These are phyloP conservation scores for Fraxinus sp. DNA, from an alignment of 305 asterid species.

Conservation along the genomic window DNA sequence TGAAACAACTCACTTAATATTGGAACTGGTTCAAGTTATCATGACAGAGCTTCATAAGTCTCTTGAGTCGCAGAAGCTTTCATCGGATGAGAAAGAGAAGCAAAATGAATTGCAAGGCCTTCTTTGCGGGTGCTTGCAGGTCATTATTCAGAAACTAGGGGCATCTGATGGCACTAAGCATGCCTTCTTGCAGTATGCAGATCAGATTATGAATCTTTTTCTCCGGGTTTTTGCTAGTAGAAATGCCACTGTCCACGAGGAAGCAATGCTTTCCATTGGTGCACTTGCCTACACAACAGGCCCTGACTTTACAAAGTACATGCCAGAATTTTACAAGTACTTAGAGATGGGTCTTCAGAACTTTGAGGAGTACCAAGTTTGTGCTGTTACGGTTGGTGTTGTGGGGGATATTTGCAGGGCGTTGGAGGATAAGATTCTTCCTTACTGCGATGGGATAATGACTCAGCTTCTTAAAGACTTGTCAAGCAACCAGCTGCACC, in stretches of 20 bases:
- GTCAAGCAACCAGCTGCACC: slow-evolving; percentile 83
- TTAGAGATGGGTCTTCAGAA: slow-evolving; percentile 60
- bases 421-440: slow-evolving; percentile 73
- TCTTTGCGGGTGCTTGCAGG: slow-evolving; percentile 89
- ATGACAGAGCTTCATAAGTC: slow-evolving; percentile 86
- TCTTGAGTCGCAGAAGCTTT: slow-evolving; percentile 68
- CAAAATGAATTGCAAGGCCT: slow-evolving; percentile 86
- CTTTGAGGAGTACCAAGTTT: slow-evolving; percentile 60
- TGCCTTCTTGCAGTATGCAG: slow-evolving; percentile 74
- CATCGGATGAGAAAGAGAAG: slow-evolving; percentile 85
- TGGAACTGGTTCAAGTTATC: slow-evolving; percentile 74
- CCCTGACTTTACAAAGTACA: slow-evolving; percentile 44
- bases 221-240: slow-evolving; percentile 67
- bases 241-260: slow-evolving; percentile 56
- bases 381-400: slow-evolving; percentile 88
- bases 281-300: slow-evolving; percentile 53
- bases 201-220: slow-evolving; percentile 83
- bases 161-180: slow-evolving; percentile 63
- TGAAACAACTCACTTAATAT: slow-evolving; percentile 73
- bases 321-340: slow-evolving; percentile 53
- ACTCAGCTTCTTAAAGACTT: slow-evolving; percentile 80
- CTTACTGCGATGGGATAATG: slow-evolving; percentile 90
- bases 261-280: slow-evolving; percentile 63
- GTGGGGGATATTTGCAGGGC: slow-evolving; percentile 93
- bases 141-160: slow-evolving; percentile 81